Conservation (phyloP, 352 stramenopile species). For the Phytophthora nicotianae region DNA sequence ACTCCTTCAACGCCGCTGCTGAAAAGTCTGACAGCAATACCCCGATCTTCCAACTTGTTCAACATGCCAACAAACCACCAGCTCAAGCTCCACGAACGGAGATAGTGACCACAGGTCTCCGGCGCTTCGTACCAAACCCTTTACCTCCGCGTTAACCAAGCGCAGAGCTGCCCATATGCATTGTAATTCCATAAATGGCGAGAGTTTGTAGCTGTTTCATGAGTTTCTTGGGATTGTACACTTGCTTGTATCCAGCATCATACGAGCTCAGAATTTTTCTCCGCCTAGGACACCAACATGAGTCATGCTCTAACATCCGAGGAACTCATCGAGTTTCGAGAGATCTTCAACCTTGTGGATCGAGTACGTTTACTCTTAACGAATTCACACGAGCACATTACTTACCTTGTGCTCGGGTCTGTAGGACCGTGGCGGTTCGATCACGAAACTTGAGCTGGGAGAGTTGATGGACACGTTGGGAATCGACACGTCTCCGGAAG, state of each 20-base stretch:
- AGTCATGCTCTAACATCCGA: slow-evolving; percentile 67
- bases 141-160: slow-evolving; percentile 12
- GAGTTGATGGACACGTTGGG: slow-evolving; percentile 94
- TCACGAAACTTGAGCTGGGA: slow-evolving; percentile 94
- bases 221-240: slow-evolving; percentile 21
- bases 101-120: neutral
- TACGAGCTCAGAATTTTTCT: slow-evolving; percentile 1
- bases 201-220: slow-evolving; percentile 15
- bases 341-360: slow-evolving; percentile 96
- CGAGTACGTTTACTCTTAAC: slow-evolving; percentile 55
- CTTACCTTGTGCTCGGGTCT: slow-evolving; percentile 2
- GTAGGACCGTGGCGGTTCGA: slow-evolving; percentile 91
- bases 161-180: neutral
- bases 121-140: slow-evolving; percentile 7
- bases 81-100: neutral
- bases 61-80: slow-evolving; percentile 3
- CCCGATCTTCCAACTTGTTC: slow-evolving; percentile 13
- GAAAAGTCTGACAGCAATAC: neutral
- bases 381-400: too few relatives aligned
- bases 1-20: neutral
- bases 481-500: slow-evolving; percentile 92
- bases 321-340: slow-evolving; percentile 92
- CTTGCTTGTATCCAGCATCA: neutral
- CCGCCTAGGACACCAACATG: slow-evolving; percentile 38
- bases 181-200: slow-evolving; percentile 23